Base-by-base conservation (phyloP, 192 early-diverging fungal species). In the Glomus cerebriforme region DNA sequence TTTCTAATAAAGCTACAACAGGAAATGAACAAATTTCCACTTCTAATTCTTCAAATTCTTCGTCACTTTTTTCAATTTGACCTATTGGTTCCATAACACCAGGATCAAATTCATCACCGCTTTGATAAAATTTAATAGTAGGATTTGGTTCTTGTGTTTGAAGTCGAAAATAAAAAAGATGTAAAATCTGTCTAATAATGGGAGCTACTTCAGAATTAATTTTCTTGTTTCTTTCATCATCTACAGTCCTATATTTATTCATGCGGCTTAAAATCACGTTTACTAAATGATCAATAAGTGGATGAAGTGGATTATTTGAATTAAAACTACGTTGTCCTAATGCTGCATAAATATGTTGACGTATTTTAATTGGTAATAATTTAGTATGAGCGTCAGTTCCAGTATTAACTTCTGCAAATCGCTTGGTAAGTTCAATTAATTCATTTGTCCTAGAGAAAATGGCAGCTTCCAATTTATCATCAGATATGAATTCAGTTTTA, bases 21-120 rank as follows among this genome's bases (percentile, higher is more conserved):
- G 75, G 75, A 10, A 76, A 76, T 8, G 24, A 76, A 26, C 75
- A 76, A 35, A 76, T 76, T 64, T 76, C 75, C 1, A 76, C 60
- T 45, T 39, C 75, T 4, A 15, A 64, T n/a, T 39, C 69, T 8
- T 76, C 24, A 39, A 15, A 19, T n/a, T 35, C 59, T 27, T 64
- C 59, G 0, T 39, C 37, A 39, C 26, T 39, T 45, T 37, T 1
- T 45, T 35, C 60, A 3, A 22, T 43, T 43, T 43, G 39, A 12
- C 39, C 39, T 43, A 43, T 10, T 12, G 39, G 12, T 43, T 76
- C 75, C 75, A 76, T 76, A 43, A 47, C 2, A 27, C 22, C 19
- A 45, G n/a, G 7, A 76, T 76, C 60, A 12, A 76, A 37, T 9
- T 27, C 24, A 19, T 37, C 22, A 7, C 75, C 75, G 43, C 15